These are phyloP conservation scores for Penicillium daleae DNA, from an alignment of 495 filamentous ascomycete species.

Conservation along the genomic window DNA sequence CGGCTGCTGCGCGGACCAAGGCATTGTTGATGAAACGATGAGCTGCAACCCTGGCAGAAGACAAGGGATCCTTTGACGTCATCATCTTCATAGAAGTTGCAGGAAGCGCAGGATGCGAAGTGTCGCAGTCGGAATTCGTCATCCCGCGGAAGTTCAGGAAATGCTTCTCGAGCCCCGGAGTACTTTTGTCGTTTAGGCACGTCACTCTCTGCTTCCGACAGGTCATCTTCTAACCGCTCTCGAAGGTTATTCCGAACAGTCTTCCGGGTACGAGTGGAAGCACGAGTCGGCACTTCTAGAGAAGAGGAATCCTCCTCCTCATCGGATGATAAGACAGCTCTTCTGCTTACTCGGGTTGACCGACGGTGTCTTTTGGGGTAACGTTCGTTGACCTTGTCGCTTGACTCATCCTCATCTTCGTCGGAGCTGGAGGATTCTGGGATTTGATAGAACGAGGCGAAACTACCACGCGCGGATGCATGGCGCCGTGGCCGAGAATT, in stretches of 20 bases:
- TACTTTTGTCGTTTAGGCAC: slow-evolving; percentile 55
- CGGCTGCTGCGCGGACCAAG: slow-evolving; percentile 71
- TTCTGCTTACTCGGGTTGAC: slow-evolving; percentile 2
- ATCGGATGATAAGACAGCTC: not conserved
- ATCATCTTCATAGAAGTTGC: slow-evolving; percentile 56
- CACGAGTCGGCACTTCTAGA: slow-evolving; percentile 21
- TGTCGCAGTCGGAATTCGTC: slow-evolving; percentile 70
- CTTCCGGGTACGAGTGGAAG: slow-evolving; percentile 35
- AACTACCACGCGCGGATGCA: not conserved
- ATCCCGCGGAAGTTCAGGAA: slow-evolving; percentile 55
- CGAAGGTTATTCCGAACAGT: slow-evolving; percentile 57
- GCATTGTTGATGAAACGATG: slow-evolving; percentile 79
- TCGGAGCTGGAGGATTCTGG: slow-evolving; percentile 8
- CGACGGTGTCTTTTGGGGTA: slow-evolving; percentile 2
- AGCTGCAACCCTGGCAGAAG: slow-evolving; percentile 88
- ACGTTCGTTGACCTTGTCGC: slow-evolving; percentile 11
- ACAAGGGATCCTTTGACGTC: slow-evolving; percentile 65
- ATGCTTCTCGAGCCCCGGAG: slow-evolving; percentile 68
- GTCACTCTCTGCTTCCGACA: slow-evolving; percentile 57
- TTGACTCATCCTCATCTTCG: slow-evolving; percentile 1
- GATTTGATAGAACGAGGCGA: slow-evolving; percentile 8
- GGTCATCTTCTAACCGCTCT: slow-evolving; percentile 68
- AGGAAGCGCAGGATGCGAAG: slow-evolving; percentile 72
- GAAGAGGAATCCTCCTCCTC: slow-evolving; percentile 23
- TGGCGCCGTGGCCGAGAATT: not conserved